Evolutionary conservation across 2,329 filamentous ascomycete genomes (phyloP).

Genomic region (Aspergillus bombycis): DNA sequence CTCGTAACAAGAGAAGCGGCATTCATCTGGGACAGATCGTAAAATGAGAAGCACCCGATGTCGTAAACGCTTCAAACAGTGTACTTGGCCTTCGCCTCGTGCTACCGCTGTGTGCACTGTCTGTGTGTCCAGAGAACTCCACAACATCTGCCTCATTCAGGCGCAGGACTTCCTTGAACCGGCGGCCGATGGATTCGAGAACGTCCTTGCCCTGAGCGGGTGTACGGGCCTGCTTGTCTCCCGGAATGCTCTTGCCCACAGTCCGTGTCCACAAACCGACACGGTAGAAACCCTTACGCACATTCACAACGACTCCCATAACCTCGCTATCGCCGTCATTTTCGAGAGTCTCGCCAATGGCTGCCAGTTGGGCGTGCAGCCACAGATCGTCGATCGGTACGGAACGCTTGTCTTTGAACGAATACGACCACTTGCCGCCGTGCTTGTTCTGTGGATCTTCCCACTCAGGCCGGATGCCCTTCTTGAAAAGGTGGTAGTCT

Average conservation of each 20-base stretch:
- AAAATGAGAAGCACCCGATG: slow-evolving; percentile 15
- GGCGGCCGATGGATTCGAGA: slow-evolving; percentile 78
- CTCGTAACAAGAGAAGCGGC: slow-evolving; percentile 19
- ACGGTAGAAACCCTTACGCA: slow-evolving; percentile 97
- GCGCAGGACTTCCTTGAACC: slow-evolving; percentile 91
- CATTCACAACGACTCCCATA: slow-evolving; percentile 99
- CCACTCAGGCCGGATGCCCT: slow-evolving; percentile 95
- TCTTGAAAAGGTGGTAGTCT: slow-evolving; percentile 99
- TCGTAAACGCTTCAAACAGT: slow-evolving; percentile 63
- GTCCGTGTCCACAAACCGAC: slow-evolving; percentile 97
- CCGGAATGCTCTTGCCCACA: slow-evolving; percentile 79
- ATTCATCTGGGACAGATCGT: slow-evolving; percentile 22
- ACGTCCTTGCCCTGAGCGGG: slow-evolving; percentile 83
- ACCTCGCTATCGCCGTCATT: slow-evolving; percentile 91
- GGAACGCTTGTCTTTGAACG: slow-evolving; percentile 92
- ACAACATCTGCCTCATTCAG: slow-evolving; percentile 75
- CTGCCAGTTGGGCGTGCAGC: slow-evolving; percentile 95
- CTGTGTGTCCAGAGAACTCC: slow-evolving; percentile 96
- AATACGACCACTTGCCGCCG: slow-evolving; percentile 98
- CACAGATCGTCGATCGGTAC: slow-evolving; percentile 93
- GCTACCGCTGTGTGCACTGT: slow-evolving; percentile 88
- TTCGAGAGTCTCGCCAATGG: slow-evolving; percentile 97
- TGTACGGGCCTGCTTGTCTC: slow-evolving; percentile 73
- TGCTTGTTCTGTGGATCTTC: slow-evolving; percentile 99
- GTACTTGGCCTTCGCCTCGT: slow-evolving; percentile 96